These are phyloP conservation scores for Amaranthus tricolor DNA, from an alignment of 179 eudicot genomes.

Conservation along the genomic window DNA sequence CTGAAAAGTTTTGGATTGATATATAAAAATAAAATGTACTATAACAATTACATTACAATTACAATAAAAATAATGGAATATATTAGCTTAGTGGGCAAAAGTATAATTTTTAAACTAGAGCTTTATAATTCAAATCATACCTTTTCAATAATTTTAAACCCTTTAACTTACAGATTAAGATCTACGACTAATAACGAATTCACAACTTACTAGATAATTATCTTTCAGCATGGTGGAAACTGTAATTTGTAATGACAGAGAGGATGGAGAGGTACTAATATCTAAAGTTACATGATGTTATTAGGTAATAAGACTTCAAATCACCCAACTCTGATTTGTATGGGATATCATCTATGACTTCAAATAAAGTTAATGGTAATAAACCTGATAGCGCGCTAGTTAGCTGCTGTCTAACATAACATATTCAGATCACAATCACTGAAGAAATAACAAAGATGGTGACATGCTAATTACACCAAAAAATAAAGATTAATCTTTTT, in stretches of 20 bases:
- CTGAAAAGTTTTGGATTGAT: too few species aligned
- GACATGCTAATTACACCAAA: background rate
- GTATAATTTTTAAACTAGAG: too few species aligned
- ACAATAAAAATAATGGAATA: too few species aligned
- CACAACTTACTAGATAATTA: background rate
- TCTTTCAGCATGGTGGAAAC: background rate
- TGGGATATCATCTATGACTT: background rate
- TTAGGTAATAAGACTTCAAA: background rate
- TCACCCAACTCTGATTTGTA: background rate
- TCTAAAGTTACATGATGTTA: background rate
- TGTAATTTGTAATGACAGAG: background rate
- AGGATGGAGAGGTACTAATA: background rate
- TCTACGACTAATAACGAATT: too few species aligned
- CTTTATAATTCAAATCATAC: background rate
- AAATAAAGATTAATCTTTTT: background rate
- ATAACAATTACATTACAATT: too few species aligned
- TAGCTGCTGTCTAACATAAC: background rate
- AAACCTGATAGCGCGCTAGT: background rate
- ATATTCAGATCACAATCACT: background rate
- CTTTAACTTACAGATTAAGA: background rate
- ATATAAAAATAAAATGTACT: too few species aligned
- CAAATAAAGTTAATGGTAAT: background rate
- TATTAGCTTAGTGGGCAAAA: too few species aligned
- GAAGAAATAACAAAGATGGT: background rate
- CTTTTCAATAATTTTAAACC: background rate